Base-by-base conservation (phyloP, 495 filamentous ascomycete genomes). In the Hypoxylon lienhwacheense region DNA sequence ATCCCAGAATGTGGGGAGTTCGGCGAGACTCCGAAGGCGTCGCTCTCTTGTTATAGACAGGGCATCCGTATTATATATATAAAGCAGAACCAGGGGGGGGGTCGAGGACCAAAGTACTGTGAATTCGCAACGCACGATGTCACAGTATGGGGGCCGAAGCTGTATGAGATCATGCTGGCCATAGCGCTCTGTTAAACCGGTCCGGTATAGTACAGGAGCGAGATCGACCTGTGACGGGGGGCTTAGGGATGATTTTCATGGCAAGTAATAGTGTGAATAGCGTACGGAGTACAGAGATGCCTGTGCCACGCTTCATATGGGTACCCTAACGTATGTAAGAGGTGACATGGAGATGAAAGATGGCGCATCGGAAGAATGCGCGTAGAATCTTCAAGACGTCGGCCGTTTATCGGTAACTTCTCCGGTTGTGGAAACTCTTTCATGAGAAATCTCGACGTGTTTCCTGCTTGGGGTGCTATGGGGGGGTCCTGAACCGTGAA, bases 1-100 rank as follows among this genome's bases (percentile, higher is more conserved):
- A 15, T 45, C 47, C 59, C 48, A 58, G 48, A 58, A 25, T 63
- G 59, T 58, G 59, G 59, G 59, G 59, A 63, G 59, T 53, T 61
- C 58, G 58, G 58, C 47, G 32, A 55, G 52, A 28, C 52, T 61
- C 58, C 58, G 58, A 61, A 15, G 47, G 41, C 36, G 52, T 41
- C 53, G 52, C 47, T 31, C 43, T 42, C 33, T 28, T 57, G 25
- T 40, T 63, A 63, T 63, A 51, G 49, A 12, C 53, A 58, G 48
- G 59, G 59, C 24, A 5, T 6, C 32, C 37, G 12, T 43, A 44
- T 48, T 63, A 63, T 63, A n/a, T n/a, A n/a, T n/a, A n/a, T n/a
- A n/a, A n/a, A n/a, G n/a, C n/a, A 58, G 59, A 42, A 14, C 53
- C 20, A 39, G 53, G 54, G 42, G 50, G 15, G 43, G 39, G 53